These are phyloP conservation scores for Populus trichocarpa DNA, from an alignment of 441 rosid species.

Conservation along the genomic window DNA sequence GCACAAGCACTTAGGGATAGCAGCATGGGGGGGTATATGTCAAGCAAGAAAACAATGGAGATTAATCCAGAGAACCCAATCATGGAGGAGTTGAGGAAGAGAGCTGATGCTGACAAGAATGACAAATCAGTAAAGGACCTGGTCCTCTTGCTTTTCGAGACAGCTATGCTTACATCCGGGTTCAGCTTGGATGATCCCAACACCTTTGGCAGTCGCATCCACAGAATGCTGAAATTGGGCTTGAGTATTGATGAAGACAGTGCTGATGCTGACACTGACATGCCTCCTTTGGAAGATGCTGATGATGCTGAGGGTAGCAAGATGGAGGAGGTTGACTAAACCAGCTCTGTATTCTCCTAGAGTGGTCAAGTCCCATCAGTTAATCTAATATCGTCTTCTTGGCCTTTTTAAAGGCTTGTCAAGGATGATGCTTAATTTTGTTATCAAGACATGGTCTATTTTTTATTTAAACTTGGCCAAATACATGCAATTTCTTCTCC, in stretches of 20 bases:
- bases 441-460: background rate
- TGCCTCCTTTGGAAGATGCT: constrained; percentile 65
- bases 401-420: background rate
- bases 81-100: constrained; percentile 80
- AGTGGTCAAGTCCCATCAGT: background rate
- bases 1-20: constrained; percentile 52
- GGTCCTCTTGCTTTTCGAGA: constrained; percentile 59
- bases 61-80: constrained; percentile 71
- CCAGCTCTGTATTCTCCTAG: background rate
- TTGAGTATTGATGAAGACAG: constrained; percentile 60
- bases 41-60: constrained; percentile 82
- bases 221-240: constrained; percentile 69
- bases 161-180: constrained; percentile 59
- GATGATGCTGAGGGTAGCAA: constrained; percentile 58
- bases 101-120: constrained; percentile 63
- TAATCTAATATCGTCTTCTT: too few species aligned
- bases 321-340: constrained; percentile 81
- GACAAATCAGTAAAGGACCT: constrained; percentile 74
- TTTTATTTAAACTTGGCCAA: too few species aligned
- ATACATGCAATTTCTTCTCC: too few species aligned
- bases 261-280: constrained; percentile 47
- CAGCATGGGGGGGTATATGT: constrained; percentile 81
- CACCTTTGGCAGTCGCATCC: constrained; percentile 65
- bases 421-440: background rate
- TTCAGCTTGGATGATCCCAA: constrained; percentile 83